Base-by-base conservation (phyloP, 2,329 filamentous ascomycete genomes). In the Ampelomyces quisqualis region DNA sequence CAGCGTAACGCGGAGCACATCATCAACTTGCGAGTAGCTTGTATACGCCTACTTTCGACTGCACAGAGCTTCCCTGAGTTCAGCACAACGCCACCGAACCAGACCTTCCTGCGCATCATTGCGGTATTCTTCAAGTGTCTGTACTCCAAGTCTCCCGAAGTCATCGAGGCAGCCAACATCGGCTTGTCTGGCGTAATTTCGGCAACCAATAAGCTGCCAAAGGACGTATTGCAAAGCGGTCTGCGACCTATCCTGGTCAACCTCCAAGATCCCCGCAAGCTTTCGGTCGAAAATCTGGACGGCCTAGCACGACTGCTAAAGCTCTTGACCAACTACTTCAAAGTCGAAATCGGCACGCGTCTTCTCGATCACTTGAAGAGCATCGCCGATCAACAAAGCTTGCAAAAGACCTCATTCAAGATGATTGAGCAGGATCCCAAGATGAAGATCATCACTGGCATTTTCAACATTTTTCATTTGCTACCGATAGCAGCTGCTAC, bases 71-170 rank as follows among this genome's bases (percentile, higher is more conserved):
- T 95, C 62, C 87, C 91, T 4, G 91, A 96, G 22, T 97, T 96
- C 64, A 85, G 85, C 45, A 89, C 88, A 38, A 83, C 80, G 1
- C 79, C 82, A 24, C 82, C 82, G 33, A 86, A 86, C 51, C 76
- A 77, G 27, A 80, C 75, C 26, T 76, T 81, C 30, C 68, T 68
- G 22, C 69, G 68, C 21, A 95, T 97, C 33, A 90, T 98, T 13
- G 84, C 88, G 0, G 90, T 97, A 1, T 98, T 98, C 72, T 99
- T 99, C 78, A 97, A 96, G 63, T 94, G 88, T 24, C 76, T 98
- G 1, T 98, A 98, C 67, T 91, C 89, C 0, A 90, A 94, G 61
- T 94, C 90, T 3, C 84, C 86, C 32, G 88, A 90, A 27, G 95
- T 95, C 2, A 94, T 96, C 38, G 88, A 93, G 43, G 91, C 93